Evolutionary conservation across 1,284 basidiomycete species (phyloP).

Genomic region (Laetiporus sulphureus): DNA sequence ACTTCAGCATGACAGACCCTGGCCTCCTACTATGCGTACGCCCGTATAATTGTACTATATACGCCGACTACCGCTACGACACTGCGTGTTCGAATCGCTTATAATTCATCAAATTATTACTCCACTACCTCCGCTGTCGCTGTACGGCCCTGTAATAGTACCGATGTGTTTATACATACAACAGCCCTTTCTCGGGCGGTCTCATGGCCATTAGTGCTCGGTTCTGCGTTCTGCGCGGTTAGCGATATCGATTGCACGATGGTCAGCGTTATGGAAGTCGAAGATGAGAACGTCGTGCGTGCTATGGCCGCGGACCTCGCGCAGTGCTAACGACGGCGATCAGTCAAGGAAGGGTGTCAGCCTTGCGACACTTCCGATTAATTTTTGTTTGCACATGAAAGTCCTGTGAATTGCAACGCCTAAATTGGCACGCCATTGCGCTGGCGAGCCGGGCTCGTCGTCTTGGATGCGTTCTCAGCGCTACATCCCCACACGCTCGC

Average conservation of each 20-base stretch:
- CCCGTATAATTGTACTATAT: conserved; percentile 9
- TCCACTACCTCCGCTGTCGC: conserved; percentile 2
- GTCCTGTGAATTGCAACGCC: neutral
- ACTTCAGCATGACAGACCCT: neutral
- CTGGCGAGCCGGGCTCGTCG: no score
- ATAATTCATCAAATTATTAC: conserved; percentile 7
- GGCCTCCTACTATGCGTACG: conserved; percentile 8
- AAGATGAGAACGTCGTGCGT: neutral
- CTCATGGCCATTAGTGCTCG: neutral
- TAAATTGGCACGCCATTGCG: no score
- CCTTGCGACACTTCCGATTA: no score
- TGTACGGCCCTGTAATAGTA: conserved; percentile 8
- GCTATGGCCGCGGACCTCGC: no score
- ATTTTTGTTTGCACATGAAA: no score
- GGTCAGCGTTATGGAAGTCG: neutral
- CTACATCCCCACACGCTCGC: no score
- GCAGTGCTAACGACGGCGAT: neutral
- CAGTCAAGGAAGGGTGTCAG: neutral
- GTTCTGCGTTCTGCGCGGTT: neutral
- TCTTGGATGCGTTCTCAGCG: no score
- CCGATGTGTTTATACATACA: conserved; percentile 1
- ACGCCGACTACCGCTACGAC: no score
- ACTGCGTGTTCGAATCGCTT: conserved; percentile 1
- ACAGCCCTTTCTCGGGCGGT: neutral
- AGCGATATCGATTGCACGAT: neutral